Evolutionary conservation across 768 basidiomycete genomes (phyloP), one percentile per base, ranked within the genome.

Genomic region (Daedalea quercina): DNA sequence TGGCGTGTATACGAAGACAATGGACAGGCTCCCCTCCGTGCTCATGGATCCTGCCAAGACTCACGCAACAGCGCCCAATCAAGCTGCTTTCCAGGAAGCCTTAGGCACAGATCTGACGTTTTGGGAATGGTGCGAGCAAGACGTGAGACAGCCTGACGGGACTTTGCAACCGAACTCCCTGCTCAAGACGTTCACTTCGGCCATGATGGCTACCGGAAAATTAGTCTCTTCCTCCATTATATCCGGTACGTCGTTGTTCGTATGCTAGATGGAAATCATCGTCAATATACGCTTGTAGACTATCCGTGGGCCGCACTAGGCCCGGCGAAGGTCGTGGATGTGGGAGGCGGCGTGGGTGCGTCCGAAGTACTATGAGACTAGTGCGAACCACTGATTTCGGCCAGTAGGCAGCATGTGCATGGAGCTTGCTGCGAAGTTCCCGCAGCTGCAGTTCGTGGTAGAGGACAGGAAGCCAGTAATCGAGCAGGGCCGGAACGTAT

Each of bases 391-490:
- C 44, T 9, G 12, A 13, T 17, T 22, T 44, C 35, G 11, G n/a
- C 23, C 8, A 9, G 2, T 19, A 58, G 57, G 57, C 8, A 50
- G 57, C 11, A 49, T 53, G 46, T 26, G 40, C 31, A 46, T 55
- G 9, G 57, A 55, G n/a, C 41, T 63, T 19, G 47, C 52, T 17
- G 56, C 55, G 54, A 44, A 44, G n/a, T 56, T 59, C 42, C 57
- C 53, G 9, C 37, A 57, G 17, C 44, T 63, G 28, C 24, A 54
- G 8, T 55, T 62, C 50, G 50, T 63, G 3, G 44, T 59, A 23
- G 55, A 63, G 33, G 63, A 64, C 47, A 53, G 60, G 15, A 43
- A 45, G 1, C 43, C 56, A 0, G 55, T 55, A 0, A 54, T 61
- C 19, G 48, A 47, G 33, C 43, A 54, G 24, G 62, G 57, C 0